Evolutionary conservation across 805 yeast species (phyloP).

Genomic region (Myxozyma mucilagina): DNA sequence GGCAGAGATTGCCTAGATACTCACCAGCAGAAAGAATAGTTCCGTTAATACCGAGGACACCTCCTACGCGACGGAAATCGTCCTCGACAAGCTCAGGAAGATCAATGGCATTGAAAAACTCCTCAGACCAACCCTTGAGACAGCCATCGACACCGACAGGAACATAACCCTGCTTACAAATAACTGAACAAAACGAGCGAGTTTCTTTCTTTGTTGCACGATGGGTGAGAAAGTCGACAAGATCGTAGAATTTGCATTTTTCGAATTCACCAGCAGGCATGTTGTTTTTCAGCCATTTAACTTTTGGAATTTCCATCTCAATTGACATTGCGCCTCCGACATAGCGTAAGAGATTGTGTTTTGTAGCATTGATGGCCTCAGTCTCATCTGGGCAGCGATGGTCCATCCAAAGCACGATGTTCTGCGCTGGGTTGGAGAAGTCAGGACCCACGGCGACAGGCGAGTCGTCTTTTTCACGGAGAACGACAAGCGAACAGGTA

Average conservation of each 20-base stretch:
- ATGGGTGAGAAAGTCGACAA: slow-evolving; percentile 88
- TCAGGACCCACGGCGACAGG: slow-evolving; percentile 90
- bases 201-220: slow-evolving; percentile 86
- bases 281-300: slow-evolving; percentile 90
- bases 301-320: slow-evolving; percentile 97
- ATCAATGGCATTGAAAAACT: slow-evolving; percentile 67
- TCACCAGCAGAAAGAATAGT: slow-evolving; percentile 85
- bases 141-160: slow-evolving; percentile 91
- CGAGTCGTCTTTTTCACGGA: slow-evolving; percentile 60
- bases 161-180: slow-evolving; percentile 92
- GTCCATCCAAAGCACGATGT: slow-evolving; percentile 97
- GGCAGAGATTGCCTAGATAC: slow-evolving; percentile 69
- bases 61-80: slow-evolving; percentile 79
- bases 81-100: slow-evolving; percentile 76
- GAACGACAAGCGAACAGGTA: slow-evolving; percentile 88
- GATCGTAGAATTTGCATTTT: slow-evolving; percentile 79
- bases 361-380: slow-evolving; percentile 72
- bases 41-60: slow-evolving; percentile 72
- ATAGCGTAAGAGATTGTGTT: slow-evolving; percentile 76
- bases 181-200: slow-evolving; percentile 84
- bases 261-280: slow-evolving; percentile 62
- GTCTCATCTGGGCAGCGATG: slow-evolving; percentile 90
- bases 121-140: slow-evolving; percentile 83
- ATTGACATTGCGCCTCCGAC: slow-evolving; percentile 98
- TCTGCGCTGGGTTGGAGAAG: slow-evolving; percentile 67